Conservation (phyloP, 345 rosid species). For the Gossypium mustelinum region DNA sequence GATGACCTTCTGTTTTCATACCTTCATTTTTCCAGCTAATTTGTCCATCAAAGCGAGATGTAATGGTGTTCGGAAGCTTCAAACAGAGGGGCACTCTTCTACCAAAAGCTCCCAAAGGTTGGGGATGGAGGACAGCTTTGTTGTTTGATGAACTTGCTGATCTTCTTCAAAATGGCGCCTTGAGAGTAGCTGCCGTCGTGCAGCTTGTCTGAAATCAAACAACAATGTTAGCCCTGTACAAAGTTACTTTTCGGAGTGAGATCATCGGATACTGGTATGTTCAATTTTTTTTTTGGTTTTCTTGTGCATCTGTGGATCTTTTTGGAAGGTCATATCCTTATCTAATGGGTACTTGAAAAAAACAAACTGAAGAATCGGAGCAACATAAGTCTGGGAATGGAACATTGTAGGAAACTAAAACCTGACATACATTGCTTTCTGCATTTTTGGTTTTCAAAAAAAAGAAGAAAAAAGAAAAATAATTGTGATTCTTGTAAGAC, state of each 20-base stretch:
- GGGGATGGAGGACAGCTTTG: constrained; percentile 96
- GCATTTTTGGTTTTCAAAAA: not conserved
- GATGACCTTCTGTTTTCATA: not conserved
- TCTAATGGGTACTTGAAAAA: not conserved
- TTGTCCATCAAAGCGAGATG: constrained; percentile 95
- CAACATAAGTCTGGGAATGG: not conserved
- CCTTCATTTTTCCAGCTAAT: constrained; percentile 45
- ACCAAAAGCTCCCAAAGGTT: constrained; percentile 97
- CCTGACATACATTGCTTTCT: not conserved
- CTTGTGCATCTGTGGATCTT: not conserved
- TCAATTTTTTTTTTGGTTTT: not conserved
- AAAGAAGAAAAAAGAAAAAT: not conserved
- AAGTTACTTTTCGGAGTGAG: not conserved
- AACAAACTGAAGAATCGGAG: not conserved
- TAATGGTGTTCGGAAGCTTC: constrained; percentile 82
- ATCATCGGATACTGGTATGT: not conserved
- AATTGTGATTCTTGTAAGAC: not conserved
- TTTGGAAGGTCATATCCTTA: not conserved
- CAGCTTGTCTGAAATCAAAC: constrained; percentile 64
- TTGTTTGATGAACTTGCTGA: constrained; percentile 87
- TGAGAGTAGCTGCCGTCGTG: constrained; percentile 79
- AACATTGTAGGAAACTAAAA: not conserved
- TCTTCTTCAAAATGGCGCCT: constrained; percentile 74
- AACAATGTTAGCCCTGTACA: not conserved
- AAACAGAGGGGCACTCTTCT: constrained; percentile 83